Evolutionary conservation across 2,329 filamentous ascomycete species (phyloP).

Genomic region (Beauveria scarabaeidicola): DNA sequence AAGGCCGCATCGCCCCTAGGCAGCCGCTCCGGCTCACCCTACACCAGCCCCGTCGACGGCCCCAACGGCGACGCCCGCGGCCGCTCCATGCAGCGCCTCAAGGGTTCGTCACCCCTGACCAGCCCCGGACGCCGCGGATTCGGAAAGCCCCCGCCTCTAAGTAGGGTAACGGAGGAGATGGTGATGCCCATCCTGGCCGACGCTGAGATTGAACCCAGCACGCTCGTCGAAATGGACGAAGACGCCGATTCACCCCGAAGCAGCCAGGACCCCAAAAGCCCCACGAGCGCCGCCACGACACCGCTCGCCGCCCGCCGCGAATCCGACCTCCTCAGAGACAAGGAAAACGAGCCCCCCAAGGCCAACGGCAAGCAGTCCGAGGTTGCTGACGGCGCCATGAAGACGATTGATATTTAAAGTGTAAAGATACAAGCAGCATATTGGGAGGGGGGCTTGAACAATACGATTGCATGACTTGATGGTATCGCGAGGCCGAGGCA

Average conservation of each 20-base stretch:
- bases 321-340: constrained; percentile 31
- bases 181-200: constrained; percentile 31
- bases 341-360: constrained; percentile 28
- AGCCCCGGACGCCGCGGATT: constrained; percentile 59
- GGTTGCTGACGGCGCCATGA: constrained; percentile 45
- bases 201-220: constrained; percentile 34
- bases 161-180: constrained; percentile 64
- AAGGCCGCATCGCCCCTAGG: constrained; percentile 38
- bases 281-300: constrained; percentile 19
- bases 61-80: constrained; percentile 63
- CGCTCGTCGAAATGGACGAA: constrained; percentile 50
- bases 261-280: constrained; percentile 33
- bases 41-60: constrained; percentile 55
- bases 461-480: constrained; percentile 11
- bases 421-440: constrained; percentile 14
- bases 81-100: constrained; percentile 62
- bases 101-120: constrained; percentile 51
- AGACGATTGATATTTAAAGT: constrained; percentile 51
- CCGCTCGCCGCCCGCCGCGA: constrained; percentile 23
- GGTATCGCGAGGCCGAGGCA: background rate
- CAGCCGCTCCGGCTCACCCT: constrained; percentile 49
- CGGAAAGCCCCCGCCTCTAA: constrained; percentile 63
- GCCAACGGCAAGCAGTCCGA: constrained; percentile 36
- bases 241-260: constrained; percentile 47
- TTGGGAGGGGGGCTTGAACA: constrained; percentile 2